Percentiles rank a stretch among this genome's conserved stretches.
phyloP scores from a whole-genome alignment of 1,284 basidiomycete species.

The Cystobasidium pallidum region DNA sequence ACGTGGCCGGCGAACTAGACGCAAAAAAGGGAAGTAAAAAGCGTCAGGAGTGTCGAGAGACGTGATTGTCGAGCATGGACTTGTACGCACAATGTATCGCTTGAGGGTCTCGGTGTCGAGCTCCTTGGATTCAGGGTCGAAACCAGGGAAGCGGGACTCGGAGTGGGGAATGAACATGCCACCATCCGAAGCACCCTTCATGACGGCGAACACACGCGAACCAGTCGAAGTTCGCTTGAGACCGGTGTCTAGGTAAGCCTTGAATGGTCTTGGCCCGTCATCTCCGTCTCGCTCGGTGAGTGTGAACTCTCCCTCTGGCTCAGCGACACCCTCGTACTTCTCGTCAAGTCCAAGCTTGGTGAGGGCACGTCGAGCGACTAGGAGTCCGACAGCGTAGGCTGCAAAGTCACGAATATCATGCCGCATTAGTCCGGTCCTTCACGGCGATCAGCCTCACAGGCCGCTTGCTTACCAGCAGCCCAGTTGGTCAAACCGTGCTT shows the following conservation, averaged over 20 bases:
- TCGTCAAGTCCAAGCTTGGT: conserved; percentile 95
- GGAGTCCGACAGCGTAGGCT: conserved; percentile 98
- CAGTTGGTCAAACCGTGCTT: conserved; percentile 99
- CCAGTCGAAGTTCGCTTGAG: conserved; percentile 97
- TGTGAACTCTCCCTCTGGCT: conserved; percentile 84
- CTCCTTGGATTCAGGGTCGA: conserved; percentile 90
- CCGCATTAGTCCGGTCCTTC: too few relatives aligned
- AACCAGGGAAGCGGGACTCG: conserved; percentile 98
- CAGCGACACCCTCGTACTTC: conserved; percentile 95
- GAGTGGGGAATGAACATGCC: conserved; percentile 98
- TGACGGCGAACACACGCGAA: conserved; percentile 95
- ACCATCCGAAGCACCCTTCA: conserved; percentile 99
- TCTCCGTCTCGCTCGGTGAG: conserved; percentile 79
- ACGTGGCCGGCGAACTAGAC: conserved; percentile 67
- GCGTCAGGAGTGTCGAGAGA: conserved; percentile 58
- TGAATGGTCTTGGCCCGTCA: conserved; percentile 96
- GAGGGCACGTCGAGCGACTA: conserved; percentile 91
- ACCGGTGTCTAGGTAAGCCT: conserved; percentile 97
- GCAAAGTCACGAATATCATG: too few relatives aligned
- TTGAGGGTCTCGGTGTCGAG: conserved; percentile 93
- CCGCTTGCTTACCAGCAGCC: conserved; percentile 72
- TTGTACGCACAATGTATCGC: conserved; percentile 89
- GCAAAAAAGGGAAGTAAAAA: not conserved
- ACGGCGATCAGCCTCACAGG: not conserved
- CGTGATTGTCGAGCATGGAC: too few relatives aligned